Conservation (phyloP, 2,329 filamentous ascomycete genomes). For the Fusarium phyllophilum region DNA sequence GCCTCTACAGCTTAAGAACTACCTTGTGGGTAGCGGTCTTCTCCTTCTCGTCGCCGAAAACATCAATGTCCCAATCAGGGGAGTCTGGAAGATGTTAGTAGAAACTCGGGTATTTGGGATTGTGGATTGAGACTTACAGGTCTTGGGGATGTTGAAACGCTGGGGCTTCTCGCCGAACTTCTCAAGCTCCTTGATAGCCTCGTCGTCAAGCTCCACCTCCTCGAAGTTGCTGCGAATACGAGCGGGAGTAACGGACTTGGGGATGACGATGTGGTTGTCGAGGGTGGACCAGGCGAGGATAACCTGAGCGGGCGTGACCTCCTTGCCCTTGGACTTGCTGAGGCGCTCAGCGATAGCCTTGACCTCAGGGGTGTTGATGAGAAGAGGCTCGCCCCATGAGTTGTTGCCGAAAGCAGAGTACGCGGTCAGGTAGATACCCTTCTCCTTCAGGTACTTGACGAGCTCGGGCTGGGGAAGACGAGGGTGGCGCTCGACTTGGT, state of each 20-base stretch:
- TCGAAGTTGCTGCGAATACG: constrained; percentile 78
- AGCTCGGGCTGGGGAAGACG: constrained; percentile 67
- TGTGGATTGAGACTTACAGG: constrained; percentile 48
- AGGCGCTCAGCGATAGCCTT: constrained; percentile 64
- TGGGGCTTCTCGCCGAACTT: constrained; percentile 64
- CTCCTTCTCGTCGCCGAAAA: constrained; percentile 66
- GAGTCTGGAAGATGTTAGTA: constrained; percentile 50
- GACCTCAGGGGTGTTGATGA: constrained; percentile 67
- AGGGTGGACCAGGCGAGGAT: constrained; percentile 68
- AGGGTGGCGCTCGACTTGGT: constrained; percentile 77
- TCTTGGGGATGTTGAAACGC: constrained; percentile 58
- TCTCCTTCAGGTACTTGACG: constrained; percentile 68
- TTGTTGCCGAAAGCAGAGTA: constrained; percentile 69
- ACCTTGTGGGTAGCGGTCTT: constrained; percentile 60
- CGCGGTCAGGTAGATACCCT: constrained; percentile 73
- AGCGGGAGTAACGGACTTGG: constrained; percentile 75
- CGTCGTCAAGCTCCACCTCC: constrained; percentile 69
- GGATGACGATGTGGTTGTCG: constrained; percentile 75
- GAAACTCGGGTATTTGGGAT: too few species aligned
- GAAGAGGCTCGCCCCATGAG: constrained; percentile 56
- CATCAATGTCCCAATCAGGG: constrained; percentile 66
- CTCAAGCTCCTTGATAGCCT: constrained; percentile 69
- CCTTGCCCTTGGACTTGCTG: constrained; percentile 48
- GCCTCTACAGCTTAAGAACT: constrained; percentile 46
- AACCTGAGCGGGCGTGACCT: constrained; percentile 56